phyloP scores from a whole-genome alignment of 306 rosid species.

The Pterocarpus macrocarpus region DNA sequence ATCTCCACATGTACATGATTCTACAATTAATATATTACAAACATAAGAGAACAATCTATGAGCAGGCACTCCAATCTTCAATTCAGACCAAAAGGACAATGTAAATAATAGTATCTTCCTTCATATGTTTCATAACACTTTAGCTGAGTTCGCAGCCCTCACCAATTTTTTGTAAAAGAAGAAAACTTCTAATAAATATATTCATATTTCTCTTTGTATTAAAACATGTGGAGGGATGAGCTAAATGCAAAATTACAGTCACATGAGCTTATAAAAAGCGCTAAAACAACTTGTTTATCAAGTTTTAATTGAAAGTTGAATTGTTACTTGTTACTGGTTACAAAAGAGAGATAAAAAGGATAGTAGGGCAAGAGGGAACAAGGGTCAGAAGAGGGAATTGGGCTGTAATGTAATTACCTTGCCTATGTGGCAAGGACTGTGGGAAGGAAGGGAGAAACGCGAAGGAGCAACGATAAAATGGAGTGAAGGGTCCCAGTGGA shows the following conservation, averaged over 20 bases:
- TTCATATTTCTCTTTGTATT: neutral
- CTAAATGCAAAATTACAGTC: neutral
- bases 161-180: neutral
- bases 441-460: too few relatives aligned
- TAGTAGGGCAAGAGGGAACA: neutral
- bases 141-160: neutral
- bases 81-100: conserved; percentile 7
- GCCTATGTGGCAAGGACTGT: too few relatives aligned
- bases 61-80: conserved; percentile 22
- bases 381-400: neutral
- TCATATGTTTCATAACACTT: neutral
- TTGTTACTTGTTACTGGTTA: neutral
- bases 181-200: neutral
- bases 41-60: conserved; percentile 26
- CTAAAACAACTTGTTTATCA: conserved; percentile 3
- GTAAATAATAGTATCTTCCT: neutral
- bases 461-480: too few relatives aligned
- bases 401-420: too few relatives aligned
- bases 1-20: conserved; percentile 92
- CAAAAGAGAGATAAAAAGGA: neutral
- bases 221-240: neutral
- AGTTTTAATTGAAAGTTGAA: conserved; percentile 29
- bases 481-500: too few relatives aligned
- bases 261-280: neutral
- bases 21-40: conserved; percentile 58